These are phyloP conservation scores for Osmanthus fragrans DNA, from an alignment of 257 asterid species.

Conservation along the genomic window DNA sequence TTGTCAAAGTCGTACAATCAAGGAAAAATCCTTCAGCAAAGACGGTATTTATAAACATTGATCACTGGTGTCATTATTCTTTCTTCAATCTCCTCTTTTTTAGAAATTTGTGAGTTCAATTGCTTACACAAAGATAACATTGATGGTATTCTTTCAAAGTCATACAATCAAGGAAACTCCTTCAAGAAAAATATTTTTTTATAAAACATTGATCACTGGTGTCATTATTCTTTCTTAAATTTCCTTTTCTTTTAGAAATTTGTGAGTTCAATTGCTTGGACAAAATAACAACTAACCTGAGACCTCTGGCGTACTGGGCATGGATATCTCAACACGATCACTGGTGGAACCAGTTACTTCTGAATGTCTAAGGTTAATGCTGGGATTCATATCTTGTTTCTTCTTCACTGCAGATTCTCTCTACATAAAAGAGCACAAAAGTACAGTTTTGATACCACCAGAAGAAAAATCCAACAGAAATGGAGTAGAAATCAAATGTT, in stretches of 20 bases:
- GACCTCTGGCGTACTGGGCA: conserved; percentile 24
- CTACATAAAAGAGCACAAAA: conserved; percentile 34
- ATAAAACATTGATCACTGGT: not conserved
- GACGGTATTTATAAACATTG: conserved; percentile 12
- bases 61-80: not conserved
- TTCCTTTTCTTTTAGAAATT: not conserved
- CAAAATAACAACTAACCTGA: conserved; percentile 57
- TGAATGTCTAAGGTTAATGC: conserved; percentile 28
- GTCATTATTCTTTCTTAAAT: not conserved
- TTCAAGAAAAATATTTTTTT: conserved; percentile 21
- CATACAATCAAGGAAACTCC: conserved; percentile 28
- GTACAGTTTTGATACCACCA: not conserved
- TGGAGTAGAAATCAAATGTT: not conserved
- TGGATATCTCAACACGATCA: conserved; percentile 32
- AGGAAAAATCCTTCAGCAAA: conserved; percentile 24
- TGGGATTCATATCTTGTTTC: conserved; percentile 50
- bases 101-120: conserved; percentile 8
- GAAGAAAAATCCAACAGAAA: no score
- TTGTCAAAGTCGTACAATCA: conserved; percentile 27
- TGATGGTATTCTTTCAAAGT: conserved; percentile 8
- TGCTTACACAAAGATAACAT: not conserved
- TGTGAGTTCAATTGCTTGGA: conserved; percentile 5
- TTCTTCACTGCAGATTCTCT: conserved; percentile 81
- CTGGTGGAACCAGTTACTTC: conserved; percentile 29
- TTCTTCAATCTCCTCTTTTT: not conserved